phyloP scores from a whole-genome alignment of 2,329 filamentous ascomycete genomes.

The Aureobasidium uvarum region DNA sequence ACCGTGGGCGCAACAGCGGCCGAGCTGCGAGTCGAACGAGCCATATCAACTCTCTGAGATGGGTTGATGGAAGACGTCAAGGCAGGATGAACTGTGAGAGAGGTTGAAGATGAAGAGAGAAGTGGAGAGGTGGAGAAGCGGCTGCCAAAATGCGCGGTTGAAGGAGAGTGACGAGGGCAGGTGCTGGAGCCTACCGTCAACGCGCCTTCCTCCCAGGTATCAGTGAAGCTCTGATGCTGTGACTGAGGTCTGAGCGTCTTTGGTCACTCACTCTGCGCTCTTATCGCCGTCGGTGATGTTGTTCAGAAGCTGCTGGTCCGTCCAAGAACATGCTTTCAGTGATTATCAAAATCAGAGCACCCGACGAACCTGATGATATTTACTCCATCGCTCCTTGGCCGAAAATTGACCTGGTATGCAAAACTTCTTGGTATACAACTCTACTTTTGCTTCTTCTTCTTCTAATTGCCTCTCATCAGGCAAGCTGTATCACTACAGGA shows the following conservation, averaged over 20 bases:
- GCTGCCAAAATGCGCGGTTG: background rate
- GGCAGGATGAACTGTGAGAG: too few species aligned
- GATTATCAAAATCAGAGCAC: too few species aligned
- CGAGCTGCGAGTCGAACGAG: background rate
- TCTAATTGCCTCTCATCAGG: background rate
- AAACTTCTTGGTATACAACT: slow-evolving; percentile 4
- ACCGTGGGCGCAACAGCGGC: background rate
- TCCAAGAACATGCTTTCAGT: too few species aligned
- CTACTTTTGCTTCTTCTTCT: slow-evolving; percentile 2
- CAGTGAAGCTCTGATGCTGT: background rate
- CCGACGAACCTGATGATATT: too few species aligned
- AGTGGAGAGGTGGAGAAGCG: background rate
- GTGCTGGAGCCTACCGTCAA: slow-evolving; percentile 3
- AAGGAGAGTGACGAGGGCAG: background rate
- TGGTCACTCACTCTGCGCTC: too few species aligned
- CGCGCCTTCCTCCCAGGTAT: background rate
- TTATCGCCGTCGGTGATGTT: too few species aligned
- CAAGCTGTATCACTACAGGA: background rate
- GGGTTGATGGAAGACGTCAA: too few species aligned
- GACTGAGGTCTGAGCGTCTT: too few species aligned
- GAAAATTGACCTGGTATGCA: slow-evolving; percentile 2
- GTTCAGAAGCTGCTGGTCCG: too few species aligned
- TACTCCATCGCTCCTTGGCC: background rate
- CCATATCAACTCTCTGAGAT: background rate
- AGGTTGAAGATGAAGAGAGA: too few species aligned